phyloP scores from a whole-genome alignment of 2,329 filamentous ascomycete species.

The Colletotrichum camelliae region DNA sequence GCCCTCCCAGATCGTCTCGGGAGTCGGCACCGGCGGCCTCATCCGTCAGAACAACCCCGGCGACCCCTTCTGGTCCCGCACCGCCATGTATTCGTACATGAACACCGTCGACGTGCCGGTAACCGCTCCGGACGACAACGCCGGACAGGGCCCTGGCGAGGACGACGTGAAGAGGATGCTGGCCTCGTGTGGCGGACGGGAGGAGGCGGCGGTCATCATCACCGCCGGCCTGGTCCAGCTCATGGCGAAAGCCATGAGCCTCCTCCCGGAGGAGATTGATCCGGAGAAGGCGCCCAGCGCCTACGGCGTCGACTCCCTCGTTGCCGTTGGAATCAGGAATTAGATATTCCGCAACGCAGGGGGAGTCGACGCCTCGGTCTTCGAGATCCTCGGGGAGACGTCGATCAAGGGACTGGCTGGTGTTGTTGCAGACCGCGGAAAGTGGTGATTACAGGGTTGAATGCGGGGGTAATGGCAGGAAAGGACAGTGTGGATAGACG shows the following conservation, averaged over 20 bases:
- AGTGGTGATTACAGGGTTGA: not conserved
- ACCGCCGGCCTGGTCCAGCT: constrained; percentile 41
- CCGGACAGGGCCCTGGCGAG: constrained; percentile 6
- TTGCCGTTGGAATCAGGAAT: constrained; percentile 43
- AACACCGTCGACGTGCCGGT: constrained; percentile 51
- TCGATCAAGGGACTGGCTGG: constrained; percentile 1
- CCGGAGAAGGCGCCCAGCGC: constrained; percentile 41
- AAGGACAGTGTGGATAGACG: not conserved
- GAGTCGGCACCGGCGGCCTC: constrained; percentile 60
- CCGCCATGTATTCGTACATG: constrained; percentile 53
- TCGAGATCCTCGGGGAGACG: constrained; percentile 18
- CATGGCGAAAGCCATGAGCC: constrained; percentile 50
- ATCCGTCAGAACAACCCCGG: constrained; percentile 55
- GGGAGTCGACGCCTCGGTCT: constrained; percentile 19
- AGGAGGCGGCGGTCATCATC: constrained; percentile 38
- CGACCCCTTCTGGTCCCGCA: constrained; percentile 60
- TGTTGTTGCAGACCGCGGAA: not conserved
- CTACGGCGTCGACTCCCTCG: constrained; percentile 59
- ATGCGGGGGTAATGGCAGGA: not conserved
- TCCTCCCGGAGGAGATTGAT: constrained; percentile 51
- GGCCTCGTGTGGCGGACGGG: constrained; percentile 30
- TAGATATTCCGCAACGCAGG: constrained; percentile 21
- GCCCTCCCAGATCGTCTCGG: constrained; percentile 55
- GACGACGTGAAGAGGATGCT: constrained; percentile 36
- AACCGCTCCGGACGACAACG: constrained; percentile 26